Percentiles rank a stretch among this genome's conserved stretches.
phyloP scores from a whole-genome alignment of 2,329 filamentous ascomycete species.

The Coniochaeta hoffmannii region DNA sequence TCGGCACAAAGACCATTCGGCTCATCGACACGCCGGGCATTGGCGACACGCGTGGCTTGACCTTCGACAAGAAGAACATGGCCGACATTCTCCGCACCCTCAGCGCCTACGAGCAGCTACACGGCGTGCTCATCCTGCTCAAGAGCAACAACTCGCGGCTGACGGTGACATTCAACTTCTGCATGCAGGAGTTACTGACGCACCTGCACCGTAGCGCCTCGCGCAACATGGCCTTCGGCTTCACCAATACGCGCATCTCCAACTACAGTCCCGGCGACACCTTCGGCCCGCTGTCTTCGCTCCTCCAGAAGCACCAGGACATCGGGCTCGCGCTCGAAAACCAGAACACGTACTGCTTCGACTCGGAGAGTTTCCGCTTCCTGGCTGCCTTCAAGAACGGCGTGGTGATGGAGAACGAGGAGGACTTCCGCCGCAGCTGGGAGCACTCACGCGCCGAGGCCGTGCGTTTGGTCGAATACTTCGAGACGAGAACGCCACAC shows the following conservation, averaged over 20 bases:
- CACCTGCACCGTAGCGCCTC: slow-evolving; percentile 29
- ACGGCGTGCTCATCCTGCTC: slow-evolving; percentile 33
- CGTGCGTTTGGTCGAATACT: slow-evolving; percentile 21
- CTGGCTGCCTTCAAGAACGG: slow-evolving; percentile 27
- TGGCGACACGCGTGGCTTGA: slow-evolving; percentile 29
- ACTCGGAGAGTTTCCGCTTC: slow-evolving; percentile 35
- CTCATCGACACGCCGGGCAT: slow-evolving; percentile 36
- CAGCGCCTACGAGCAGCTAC: slow-evolving; percentile 24
- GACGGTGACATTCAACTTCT: slow-evolving; percentile 29
- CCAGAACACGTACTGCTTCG: slow-evolving; percentile 30
- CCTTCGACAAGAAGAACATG: slow-evolving; percentile 30
- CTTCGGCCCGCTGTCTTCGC: slow-evolving; percentile 21
- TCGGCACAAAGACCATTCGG: slow-evolving; percentile 21
- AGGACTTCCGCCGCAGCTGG: too few species aligned
- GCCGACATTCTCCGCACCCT: slow-evolving; percentile 28
- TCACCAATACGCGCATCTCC: slow-evolving; percentile 32
- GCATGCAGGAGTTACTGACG: slow-evolving; percentile 30
- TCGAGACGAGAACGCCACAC: slow-evolving; percentile 22
- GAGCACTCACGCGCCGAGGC: slow-evolving; percentile 23
- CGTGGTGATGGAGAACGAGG: slow-evolving; percentile 21
- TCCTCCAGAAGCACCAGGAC: slow-evolving; percentile 21
- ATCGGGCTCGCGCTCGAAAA: slow-evolving; percentile 20
- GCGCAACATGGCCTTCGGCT: slow-evolving; percentile 33
- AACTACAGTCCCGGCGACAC: slow-evolving; percentile 34
- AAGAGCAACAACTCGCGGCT: slow-evolving; percentile 30